These are phyloP conservation scores for Chaetomium fimeti DNA, from an alignment of 495 filamentous ascomycete species.

Conservation along the genomic window DNA sequence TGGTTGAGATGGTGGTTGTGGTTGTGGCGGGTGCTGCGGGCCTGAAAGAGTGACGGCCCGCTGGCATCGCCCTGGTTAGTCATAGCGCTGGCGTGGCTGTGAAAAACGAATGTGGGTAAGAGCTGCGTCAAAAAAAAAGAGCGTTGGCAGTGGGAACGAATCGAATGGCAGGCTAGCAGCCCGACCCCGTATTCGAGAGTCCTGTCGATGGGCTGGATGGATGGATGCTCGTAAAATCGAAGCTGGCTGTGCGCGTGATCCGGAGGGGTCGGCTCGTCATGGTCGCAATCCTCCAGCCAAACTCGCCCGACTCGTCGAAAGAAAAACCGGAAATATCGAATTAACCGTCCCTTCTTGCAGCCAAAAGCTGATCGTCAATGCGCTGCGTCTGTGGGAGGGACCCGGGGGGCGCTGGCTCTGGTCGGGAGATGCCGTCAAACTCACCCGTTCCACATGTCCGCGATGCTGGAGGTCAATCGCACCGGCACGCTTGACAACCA, in stretches of 20 bases:
- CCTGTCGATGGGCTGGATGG: constrained; percentile 20
- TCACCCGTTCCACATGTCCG: constrained; percentile 19
- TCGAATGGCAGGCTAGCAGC: constrained; percentile 18
- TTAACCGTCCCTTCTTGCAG: constrained; percentile 9
- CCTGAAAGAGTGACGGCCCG: constrained; percentile 57
- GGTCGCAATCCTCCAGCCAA: constrained; percentile 31
- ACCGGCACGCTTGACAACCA: constrained; percentile 14
- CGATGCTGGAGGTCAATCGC: constrained; percentile 17
- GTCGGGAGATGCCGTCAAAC: not conserved
- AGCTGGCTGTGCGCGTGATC: constrained; percentile 23
- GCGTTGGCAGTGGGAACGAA: constrained; percentile 17
- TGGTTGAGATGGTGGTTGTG: constrained; percentile 32
- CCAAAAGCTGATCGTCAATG: constrained; percentile 2
- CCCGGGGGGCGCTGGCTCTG: not conserved
- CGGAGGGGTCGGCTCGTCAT: constrained; percentile 35
- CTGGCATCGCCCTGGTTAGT: constrained; percentile 41
- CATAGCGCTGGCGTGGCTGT: constrained; percentile 42
- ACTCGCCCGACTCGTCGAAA: constrained; percentile 10
- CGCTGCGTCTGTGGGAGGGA: not conserved
- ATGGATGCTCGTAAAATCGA: constrained; percentile 29
- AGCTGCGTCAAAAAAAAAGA: constrained; percentile 22
- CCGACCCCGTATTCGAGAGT: constrained; percentile 35
- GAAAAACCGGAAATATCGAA: constrained; percentile 14
- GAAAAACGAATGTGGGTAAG: constrained; percentile 22
- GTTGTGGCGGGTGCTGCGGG: constrained; percentile 37